Base-by-base conservation (phyloP, 805 yeast species). In the Jamesozyma hellenica region DNA sequence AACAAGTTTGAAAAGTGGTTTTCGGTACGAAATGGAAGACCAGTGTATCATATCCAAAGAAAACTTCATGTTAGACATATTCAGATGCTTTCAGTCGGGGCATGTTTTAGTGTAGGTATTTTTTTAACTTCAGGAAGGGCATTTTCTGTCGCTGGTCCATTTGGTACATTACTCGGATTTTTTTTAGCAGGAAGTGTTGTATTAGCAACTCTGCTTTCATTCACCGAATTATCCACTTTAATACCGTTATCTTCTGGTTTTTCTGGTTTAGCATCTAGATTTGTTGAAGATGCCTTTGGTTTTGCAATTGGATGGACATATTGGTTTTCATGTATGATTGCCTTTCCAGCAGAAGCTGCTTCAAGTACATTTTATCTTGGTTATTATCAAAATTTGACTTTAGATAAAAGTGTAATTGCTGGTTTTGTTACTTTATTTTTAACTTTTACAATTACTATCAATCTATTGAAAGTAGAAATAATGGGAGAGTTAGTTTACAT, bases 401-500 rank as follows among this genome's bases (percentile, higher is more conserved):
- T 77, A 9, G 71, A 79, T 0, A 49, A 58, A n/a, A 62, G 65
- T 3, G 55, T 67, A 8, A 61, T 74, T 1, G 83, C 82, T 3
- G 86, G 81, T 13, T 84, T 86, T 64, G 70, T 82, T 2, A 60
- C 84, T 0, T 66, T 84, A 13, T 71, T 79, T 43, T 65, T 82
- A 29, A 42, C 68, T 0, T 47, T 67, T 15, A 63, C 74, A 0
- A 47, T 75, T 1, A 39, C 61, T 2, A 65, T 77, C 36, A 83
- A 82, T 51, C 58, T 84, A 39, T 63, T 80, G 39, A 85, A 80
- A 55, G 86, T 82, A 4, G 66, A 82, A 36, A 68, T 79, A 2
- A 79, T 79, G 56, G 94, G 92, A 0, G 90, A 83, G 48, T 63
- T 82, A 25, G 86, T 82, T 47, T 82, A 78, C 50, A 60, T 71